Base-by-base conservation (phyloP, 495 filamentous ascomycete species). In the Parachaetomium inaequale region DNA sequence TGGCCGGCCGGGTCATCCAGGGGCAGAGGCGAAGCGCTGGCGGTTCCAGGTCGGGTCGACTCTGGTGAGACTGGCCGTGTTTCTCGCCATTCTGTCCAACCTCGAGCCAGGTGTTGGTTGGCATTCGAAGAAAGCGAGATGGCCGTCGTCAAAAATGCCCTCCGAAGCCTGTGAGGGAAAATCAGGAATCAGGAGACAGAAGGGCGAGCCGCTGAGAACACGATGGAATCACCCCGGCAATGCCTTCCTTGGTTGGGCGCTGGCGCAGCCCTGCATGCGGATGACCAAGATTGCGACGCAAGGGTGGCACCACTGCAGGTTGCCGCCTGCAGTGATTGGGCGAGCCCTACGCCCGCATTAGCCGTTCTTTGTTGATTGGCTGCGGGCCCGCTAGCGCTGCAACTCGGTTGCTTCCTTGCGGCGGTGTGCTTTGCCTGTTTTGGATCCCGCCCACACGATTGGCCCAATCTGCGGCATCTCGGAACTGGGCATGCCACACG, bases 291-390 rank as follows among this genome's bases (percentile, higher is more conserved):
- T 28, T 58, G 40, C 52, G 21, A 36, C 29, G 31, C n/a, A 26
- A 45, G 23, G 26, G 55, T 31, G 25, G 21, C 23, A 40, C 12
- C 29, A 19, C 57, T n/a, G 62, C 40, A 52, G 55, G 47, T 34
- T 36, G 26, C 56, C 14, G 29, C 21, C 15, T 0, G 29, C 1
- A 0, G 4, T 54, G 19, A 61, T 65, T 65, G 63, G 63, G 11
- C 31, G 17, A 29, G 26, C 25, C 19, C 42, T 26, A 43, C n/a
- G 3, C 49, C 31, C 28, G 51, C 56, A 60, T 64, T 50, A 59
- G 32, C 31, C 23, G 17, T 17, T 12, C 4, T 34, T n/a, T 43
- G 40, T 42, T 61, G 63, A 65, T 65, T 65, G 63, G 63, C 51
- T 31, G 10, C 1, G 3, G 3, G 7, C 3, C 10, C 2, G 31